phyloP scores from a whole-genome alignment of 2,329 filamentous ascomycete genomes.

The Intubia oerlemansii region DNA sequence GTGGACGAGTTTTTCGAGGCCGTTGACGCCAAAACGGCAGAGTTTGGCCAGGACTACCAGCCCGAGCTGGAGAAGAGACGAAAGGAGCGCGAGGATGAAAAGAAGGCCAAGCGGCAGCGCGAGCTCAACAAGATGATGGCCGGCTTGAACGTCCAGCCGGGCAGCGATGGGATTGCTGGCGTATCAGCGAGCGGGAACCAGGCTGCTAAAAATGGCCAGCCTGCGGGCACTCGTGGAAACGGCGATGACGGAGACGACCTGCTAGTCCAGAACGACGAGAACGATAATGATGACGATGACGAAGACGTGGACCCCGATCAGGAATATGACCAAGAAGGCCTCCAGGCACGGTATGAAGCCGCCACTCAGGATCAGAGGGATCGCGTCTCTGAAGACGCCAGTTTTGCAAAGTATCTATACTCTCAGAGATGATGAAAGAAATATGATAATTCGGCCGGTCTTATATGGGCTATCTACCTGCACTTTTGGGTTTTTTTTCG shows the following conservation, averaged over 20 bases:
- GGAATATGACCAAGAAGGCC: constrained; percentile 39
- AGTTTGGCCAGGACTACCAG: constrained; percentile 79
- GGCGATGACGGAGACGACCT: constrained; percentile 20
- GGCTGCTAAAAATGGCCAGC: constrained; percentile 11
- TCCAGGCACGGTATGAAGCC: constrained; percentile 57
- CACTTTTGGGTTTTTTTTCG: too few relatives aligned
- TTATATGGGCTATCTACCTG: too few relatives aligned
- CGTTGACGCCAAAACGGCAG: constrained; percentile 65
- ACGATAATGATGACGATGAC: constrained; percentile 24
- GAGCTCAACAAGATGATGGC: constrained; percentile 89
- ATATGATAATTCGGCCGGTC: too few relatives aligned
- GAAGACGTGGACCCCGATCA: constrained; percentile 35
- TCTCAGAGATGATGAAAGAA: too few relatives aligned
- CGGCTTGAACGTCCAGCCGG: constrained; percentile 41
- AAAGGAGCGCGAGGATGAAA: constrained; percentile 54
- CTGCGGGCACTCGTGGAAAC: constrained; percentile 10
- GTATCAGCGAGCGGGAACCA: too few relatives aligned
- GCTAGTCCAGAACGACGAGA: constrained; percentile 16
- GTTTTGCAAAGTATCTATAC: constrained; percentile 38
- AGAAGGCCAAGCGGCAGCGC: constrained; percentile 48
- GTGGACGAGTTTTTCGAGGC: constrained; percentile 87
- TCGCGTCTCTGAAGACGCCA: constrained; percentile 30
- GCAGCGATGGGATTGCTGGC: too few relatives aligned
- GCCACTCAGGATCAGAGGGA: constrained; percentile 38
- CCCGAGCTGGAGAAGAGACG: constrained; percentile 71